A percentile compares a stretch with the other conserved stretches of the same genome.
These are phyloP conservation scores for Calycina herbarum DNA, from an alignment of 2,329 filamentous ascomycete species.

Conservation along the genomic window DNA sequence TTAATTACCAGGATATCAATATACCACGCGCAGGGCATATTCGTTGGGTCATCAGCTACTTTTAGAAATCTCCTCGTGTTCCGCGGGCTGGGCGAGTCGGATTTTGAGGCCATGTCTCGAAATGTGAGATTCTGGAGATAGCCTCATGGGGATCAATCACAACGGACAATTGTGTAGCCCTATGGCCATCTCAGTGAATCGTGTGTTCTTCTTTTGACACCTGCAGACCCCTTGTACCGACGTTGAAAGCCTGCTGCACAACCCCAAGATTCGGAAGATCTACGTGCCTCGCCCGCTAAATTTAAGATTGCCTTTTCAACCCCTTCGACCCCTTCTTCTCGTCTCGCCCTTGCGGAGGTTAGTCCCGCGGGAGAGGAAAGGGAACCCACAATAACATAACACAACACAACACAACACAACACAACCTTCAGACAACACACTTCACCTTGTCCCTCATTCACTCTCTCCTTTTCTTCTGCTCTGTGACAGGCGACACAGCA, in stretches of 20 bases:
- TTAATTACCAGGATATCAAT: background rate
- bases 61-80: background rate
- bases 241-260: background rate
- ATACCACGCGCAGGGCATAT: background rate
- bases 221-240: background rate
- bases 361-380: background rate
- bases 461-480: background rate
- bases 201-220: background rate
- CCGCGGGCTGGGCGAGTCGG: background rate
- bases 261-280: slow-evolving; percentile 21
- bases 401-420: background rate
- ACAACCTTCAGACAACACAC: background rate
- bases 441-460: background rate
- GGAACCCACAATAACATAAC: background rate
- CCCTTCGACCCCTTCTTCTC: background rate
- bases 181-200: background rate
- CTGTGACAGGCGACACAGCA: background rate
- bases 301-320: slow-evolving; percentile 14
- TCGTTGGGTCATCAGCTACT: background rate
- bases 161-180: background rate
- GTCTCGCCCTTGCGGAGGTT: slow-evolving; percentile 3
- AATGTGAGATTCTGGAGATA: background rate
- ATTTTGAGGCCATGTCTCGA: background rate
- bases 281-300: slow-evolving; percentile 11
- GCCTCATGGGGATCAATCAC: background rate